These are phyloP conservation scores for Ustilago esculenta DNA, from an alignment of 1,284 basidiomycete species.

Conservation along the genomic window DNA sequence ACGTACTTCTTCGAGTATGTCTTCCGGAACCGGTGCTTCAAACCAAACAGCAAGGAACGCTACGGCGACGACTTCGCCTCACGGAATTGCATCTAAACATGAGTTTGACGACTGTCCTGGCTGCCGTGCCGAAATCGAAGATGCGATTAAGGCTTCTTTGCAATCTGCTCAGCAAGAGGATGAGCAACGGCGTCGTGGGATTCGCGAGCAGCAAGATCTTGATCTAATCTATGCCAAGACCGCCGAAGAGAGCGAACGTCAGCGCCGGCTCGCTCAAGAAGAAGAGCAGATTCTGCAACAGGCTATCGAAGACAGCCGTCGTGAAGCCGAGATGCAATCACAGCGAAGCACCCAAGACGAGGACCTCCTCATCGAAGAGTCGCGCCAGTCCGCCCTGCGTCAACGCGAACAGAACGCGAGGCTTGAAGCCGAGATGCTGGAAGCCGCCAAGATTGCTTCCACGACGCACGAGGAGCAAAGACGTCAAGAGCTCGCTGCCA, in stretches of 20 bases:
- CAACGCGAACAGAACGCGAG: conserved; percentile 18
- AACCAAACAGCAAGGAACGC: background rate
- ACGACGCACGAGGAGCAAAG: conserved; percentile 13
- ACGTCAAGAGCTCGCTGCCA: conserved; percentile 8
- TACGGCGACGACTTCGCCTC: background rate
- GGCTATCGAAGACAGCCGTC: conserved; percentile 36
- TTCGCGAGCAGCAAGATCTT: conserved; percentile 29
- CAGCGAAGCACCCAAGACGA: conserved; percentile 20
- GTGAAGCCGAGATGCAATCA: conserved; percentile 28
- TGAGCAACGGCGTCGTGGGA: conserved; percentile 13
- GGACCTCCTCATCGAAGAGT: conserved; percentile 32
- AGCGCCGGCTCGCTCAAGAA: conserved; percentile 27
- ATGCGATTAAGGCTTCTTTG: conserved; percentile 43
- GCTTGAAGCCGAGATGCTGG: conserved; percentile 27
- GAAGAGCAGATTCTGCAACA: conserved; percentile 34
- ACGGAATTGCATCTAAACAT: conserved; percentile 18
- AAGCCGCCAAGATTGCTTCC: conserved; percentile 31
- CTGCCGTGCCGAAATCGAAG: conserved; percentile 43
- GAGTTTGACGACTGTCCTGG: conserved; percentile 43
- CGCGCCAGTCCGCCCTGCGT: conserved; percentile 33
- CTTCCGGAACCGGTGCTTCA: background rate
- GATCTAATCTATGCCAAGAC: conserved; percentile 24
- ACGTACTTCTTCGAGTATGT: background rate
- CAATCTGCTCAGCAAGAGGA: conserved; percentile 31
- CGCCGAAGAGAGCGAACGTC: conserved; percentile 24